phyloP scores from a whole-genome alignment of 176 grass and related monocot species.

The Oryza glaberrima region DNA sequence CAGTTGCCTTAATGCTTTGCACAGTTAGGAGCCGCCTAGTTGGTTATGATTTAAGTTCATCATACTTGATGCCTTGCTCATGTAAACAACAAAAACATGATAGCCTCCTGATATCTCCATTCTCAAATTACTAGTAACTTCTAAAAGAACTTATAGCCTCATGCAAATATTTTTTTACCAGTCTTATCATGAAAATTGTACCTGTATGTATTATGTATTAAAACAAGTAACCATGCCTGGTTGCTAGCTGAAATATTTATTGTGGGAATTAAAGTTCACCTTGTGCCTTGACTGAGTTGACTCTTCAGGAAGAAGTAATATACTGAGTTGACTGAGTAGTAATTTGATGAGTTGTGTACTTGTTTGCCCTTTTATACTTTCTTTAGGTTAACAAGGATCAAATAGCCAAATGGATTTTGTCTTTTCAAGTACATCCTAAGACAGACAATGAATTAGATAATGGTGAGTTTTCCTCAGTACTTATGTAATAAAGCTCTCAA shows the following conservation, averaged over 20 bases:
- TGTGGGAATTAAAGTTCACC: not conserved
- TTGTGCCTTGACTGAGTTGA: not conserved
- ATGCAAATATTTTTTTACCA: not conserved
- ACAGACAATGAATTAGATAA: constrained; percentile 29
- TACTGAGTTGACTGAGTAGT: not conserved
- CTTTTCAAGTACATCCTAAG: constrained; percentile 76
- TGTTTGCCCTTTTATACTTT: not conserved
- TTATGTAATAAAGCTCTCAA: not conserved
- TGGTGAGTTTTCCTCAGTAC: constrained; percentile 48
- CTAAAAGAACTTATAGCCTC: not conserved
- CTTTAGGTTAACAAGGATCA: constrained; percentile 81
- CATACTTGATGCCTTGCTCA: constrained; percentile 1
- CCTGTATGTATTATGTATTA: not conserved
- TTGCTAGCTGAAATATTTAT: constrained; percentile 15
- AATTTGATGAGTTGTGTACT: constrained; percentile 9
- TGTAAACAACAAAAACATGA: not conserved
- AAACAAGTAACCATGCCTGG: not conserved
- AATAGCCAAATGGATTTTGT: constrained; percentile 77
- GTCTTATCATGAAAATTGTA: not conserved
- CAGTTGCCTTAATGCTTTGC: not conserved
- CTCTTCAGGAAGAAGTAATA: not conserved
- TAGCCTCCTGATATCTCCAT: not conserved
- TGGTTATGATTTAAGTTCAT: not conserved
- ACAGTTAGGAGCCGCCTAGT: constrained; percentile 4
- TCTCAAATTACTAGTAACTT: not conserved